Conservation (phyloP, 2,329 filamentous ascomycete genomes). For the Fusarium brachygibbosum region DNA sequence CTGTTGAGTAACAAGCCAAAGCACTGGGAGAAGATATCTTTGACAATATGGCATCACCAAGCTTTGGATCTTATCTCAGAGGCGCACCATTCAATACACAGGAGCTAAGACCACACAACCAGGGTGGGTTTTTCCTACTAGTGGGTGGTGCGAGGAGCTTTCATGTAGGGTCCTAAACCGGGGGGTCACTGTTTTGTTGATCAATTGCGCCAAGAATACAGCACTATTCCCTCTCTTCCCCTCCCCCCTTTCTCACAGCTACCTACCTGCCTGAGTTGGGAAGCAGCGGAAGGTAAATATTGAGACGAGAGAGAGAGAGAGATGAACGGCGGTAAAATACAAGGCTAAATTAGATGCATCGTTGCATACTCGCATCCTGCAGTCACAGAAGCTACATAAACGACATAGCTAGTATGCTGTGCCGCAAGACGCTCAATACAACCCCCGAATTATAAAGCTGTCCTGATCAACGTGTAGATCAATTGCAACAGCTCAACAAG, state of each 20-base stretch:
- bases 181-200: constrained; percentile 1
- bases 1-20: constrained; percentile 20
- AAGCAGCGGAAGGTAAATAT: neutral
- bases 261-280: neutral
- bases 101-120: constrained; percentile 15
- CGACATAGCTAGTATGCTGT: neutral
- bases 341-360: neutral
- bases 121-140: no score
- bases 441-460: constrained; percentile 7
- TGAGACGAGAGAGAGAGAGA: neutral
- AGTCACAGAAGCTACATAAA: neutral
- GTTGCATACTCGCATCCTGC: neutral
- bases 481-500: constrained; percentile 29
- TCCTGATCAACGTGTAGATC: constrained; percentile 46
- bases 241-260: neutral
- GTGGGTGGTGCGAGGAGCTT: neutral
- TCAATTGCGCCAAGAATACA: constrained; percentile 4
- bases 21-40: constrained; percentile 18
- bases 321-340: neutral
- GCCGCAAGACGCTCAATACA: neutral
- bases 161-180: constrained; percentile 12
- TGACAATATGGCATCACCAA: constrained; percentile 46
- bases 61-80: constrained; percentile 37
- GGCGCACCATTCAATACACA: constrained; percentile 35
- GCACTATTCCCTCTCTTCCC: neutral